Conservation (phyloP, 1,284 basidiomycete species). For the Naganishia sp. region DNA sequence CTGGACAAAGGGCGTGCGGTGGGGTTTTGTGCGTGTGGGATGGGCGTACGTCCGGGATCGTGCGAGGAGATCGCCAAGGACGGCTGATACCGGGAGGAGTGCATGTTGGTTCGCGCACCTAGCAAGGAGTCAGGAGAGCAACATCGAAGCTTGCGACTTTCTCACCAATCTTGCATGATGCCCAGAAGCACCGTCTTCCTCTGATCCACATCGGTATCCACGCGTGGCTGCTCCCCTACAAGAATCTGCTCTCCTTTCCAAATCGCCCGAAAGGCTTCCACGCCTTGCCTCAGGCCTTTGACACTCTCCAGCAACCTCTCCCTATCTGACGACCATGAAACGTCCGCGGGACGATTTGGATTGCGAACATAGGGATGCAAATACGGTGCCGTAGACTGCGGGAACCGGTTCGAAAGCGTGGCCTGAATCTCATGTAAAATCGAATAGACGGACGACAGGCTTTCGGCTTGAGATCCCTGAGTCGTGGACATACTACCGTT, state of each 20-base stretch:
- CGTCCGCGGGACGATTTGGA: background rate
- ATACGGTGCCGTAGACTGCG: background rate
- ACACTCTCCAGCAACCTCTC: background rate
- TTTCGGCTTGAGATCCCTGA: background rate
- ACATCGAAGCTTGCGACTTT: no score
- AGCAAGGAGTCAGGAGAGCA: background rate
- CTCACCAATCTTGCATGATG: constrained; percentile 25
- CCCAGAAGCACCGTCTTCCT: constrained; percentile 23
- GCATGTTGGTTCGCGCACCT: constrained; percentile 24
- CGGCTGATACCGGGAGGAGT: constrained; percentile 12
- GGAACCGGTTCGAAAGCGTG: constrained; percentile 6
- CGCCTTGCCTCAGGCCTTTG: background rate
- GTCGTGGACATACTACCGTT: background rate
- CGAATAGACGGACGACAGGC: constrained; percentile 6
- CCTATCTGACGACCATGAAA: background rate
- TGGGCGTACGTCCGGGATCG: constrained; percentile 6
- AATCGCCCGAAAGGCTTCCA: background rate
- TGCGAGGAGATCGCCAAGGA: constrained; percentile 5
- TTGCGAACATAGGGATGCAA: constrained; percentile 17
- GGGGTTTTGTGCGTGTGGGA: background rate
- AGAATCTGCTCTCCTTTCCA: constrained; percentile 4
- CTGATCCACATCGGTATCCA: constrained; percentile 1
- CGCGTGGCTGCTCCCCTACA: no score
- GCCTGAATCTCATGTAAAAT: constrained; percentile 7
- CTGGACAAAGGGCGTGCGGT: constrained; percentile 17